Conservation (phyloP, 306 rosid species). For the Castanospermum australe region DNA sequence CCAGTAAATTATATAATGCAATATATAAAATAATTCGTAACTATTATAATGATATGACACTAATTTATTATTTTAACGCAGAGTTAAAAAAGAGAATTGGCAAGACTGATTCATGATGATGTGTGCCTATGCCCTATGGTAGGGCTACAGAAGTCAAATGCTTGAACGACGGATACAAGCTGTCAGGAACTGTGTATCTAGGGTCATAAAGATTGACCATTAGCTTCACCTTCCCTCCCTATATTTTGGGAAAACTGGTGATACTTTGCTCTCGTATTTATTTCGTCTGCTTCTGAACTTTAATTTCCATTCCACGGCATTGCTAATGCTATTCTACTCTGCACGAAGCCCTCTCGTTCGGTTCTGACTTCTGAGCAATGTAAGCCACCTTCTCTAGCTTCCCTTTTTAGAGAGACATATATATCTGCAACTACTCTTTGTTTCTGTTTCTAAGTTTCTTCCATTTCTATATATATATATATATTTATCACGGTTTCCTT, state of each 20-base stretch:
- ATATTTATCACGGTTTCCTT: neutral
- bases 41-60: no score
- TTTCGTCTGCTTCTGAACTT: neutral
- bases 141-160: neutral
- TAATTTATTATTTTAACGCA: no score
- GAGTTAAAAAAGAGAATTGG: no score
- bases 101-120: no score
- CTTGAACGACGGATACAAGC: constrained; percentile 1
- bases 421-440: neutral
- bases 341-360: constrained; percentile 4
- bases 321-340: neutral
- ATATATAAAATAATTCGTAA: no score
- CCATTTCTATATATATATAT: neutral
- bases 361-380: neutral
- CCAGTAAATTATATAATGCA: no score
- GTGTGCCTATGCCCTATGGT: no score
- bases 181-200: constrained; percentile 12
- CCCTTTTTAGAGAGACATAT: neutral
- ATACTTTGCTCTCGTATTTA: neutral
- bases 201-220: constrained; percentile 20
- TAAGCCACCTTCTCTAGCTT: constrained; percentile 21
- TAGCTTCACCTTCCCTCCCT: constrained; percentile 36
- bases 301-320: neutral
- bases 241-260: neutral
- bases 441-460: neutral